These are phyloP conservation scores for Cercophora scortea DNA, from an alignment of 495 filamentous ascomycete species.

Conservation along the genomic window DNA sequence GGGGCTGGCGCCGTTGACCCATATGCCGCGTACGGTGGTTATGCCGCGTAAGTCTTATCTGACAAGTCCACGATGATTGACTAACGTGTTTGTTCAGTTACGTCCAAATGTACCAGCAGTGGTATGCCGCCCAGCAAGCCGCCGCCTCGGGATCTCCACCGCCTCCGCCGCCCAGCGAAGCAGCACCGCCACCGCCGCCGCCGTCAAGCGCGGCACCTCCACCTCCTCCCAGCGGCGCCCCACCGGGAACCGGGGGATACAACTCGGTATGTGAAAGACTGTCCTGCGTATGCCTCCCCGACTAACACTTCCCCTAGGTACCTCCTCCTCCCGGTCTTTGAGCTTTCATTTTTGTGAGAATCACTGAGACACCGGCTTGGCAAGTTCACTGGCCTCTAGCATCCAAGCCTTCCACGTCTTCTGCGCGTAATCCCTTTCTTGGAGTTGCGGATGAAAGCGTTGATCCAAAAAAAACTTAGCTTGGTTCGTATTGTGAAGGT, in stretches of 20 bases:
- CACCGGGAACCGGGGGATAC: constrained; percentile 53
- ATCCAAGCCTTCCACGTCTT: too few relatives aligned
- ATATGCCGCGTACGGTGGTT: constrained; percentile 88
- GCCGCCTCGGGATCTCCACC: constrained; percentile 43
- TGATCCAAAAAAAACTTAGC: too few relatives aligned
- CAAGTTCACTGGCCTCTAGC: background rate
- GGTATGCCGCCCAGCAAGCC: constrained; percentile 45
- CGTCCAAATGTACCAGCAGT: constrained; percentile 62
- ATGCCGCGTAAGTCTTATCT: constrained; percentile 42
- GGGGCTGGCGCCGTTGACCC: constrained; percentile 60
- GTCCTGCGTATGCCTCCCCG: background rate
- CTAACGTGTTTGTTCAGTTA: constrained; percentile 39
- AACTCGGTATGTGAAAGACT: constrained; percentile 49
- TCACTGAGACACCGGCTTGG: background rate
- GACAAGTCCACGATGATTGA: background rate
- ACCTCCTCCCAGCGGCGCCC: constrained; percentile 57
- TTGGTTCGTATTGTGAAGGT: too few relatives aligned
- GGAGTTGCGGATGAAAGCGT: background rate
- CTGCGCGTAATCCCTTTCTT: background rate
- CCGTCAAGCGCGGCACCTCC: constrained; percentile 42
- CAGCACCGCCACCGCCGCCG: constrained; percentile 58
- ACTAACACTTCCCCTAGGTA: constrained; percentile 26
- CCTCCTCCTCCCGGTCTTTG: constrained; percentile 50
- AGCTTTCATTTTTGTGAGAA: background rate
- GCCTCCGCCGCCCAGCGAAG: constrained; percentile 53